A percentile compares a stretch with the other conserved stretches of the same genome.
These are phyloP conservation scores for Phylloporus scabripes DNA, from an alignment of 768 basidiomycete species.

Conservation along the genomic window DNA sequence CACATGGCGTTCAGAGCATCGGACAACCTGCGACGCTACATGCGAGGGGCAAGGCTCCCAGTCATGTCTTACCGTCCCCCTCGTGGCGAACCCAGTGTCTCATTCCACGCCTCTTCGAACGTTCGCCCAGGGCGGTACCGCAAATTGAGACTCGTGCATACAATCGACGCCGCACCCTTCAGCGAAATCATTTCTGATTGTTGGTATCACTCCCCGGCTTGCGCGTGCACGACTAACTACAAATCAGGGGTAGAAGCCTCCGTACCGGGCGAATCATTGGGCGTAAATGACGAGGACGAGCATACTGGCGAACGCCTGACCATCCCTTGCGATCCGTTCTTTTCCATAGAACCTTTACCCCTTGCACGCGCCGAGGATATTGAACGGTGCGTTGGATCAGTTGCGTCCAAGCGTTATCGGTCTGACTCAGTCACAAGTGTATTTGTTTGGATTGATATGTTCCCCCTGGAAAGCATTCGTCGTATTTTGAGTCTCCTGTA, in stretches of 20 bases:
- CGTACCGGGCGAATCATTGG: conserved; percentile 33
- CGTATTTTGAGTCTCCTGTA: conserved; percentile 33
- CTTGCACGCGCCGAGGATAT: conserved; percentile 39
- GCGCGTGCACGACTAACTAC: conserved; percentile 3
- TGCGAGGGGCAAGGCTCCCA: conserved; percentile 45
- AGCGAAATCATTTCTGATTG: conserved; percentile 34
- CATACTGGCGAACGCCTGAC: conserved; percentile 38
- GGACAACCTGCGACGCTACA: conserved; percentile 42
- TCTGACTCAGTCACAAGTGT: conserved; percentile 31
- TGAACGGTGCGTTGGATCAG: conserved; percentile 33
- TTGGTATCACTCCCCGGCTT: conserved; percentile 22
- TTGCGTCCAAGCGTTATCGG: neutral
- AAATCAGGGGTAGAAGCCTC: conserved; percentile 36
- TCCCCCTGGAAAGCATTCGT: conserved; percentile 49
- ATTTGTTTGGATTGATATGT: conserved; percentile 43
- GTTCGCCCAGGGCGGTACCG: conserved; percentile 47
- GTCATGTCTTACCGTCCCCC: conserved; percentile 32
- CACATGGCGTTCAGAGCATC: conserved; percentile 32
- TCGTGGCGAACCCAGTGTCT: conserved; percentile 27
- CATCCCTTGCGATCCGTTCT: conserved; percentile 39
- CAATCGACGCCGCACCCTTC: conserved; percentile 29
- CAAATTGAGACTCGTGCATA: conserved; percentile 45
- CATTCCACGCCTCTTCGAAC: conserved; percentile 21
- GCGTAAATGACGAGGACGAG: conserved; percentile 35
- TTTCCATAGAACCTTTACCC: conserved; percentile 31